Percentiles rank a stretch among this genome's conserved stretches.
phyloP scores from a whole-genome alignment of 106 monocot species.

The Platanthera zijinensis region DNA sequence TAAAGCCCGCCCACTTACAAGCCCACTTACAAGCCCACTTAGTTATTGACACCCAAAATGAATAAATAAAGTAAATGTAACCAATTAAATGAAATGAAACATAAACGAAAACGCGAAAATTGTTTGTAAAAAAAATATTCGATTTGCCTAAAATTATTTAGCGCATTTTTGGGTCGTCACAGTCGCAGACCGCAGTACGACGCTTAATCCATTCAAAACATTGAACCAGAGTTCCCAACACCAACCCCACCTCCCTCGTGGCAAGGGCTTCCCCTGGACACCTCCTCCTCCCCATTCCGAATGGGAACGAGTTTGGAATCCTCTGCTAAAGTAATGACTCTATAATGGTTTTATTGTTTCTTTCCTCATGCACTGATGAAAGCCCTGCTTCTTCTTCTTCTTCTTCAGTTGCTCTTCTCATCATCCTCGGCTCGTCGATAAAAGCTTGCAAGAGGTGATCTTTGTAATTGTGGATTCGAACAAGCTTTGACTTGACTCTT shows the following conservation, averaged over 20 bases:
- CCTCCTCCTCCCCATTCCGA: constrained; percentile 18
- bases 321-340: neutral
- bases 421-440: neutral
- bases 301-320: neutral
- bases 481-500: neutral
- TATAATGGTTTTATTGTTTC: neutral
- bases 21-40: too few relatives aligned
- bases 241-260: constrained; percentile 2
- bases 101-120: too few relatives aligned
- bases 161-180: too few relatives aligned
- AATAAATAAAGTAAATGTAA: too few relatives aligned
- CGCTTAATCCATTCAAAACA: constrained; percentile 15
- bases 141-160: too few relatives aligned
- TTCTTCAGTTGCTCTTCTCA: neutral
- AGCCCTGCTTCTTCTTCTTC: neutral
- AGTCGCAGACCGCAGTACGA: too few relatives aligned
- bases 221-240: constrained; percentile 15
- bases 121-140: too few relatives aligned
- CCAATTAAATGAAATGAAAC: too few relatives aligned
- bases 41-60: too few relatives aligned
- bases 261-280: constrained; percentile 12
- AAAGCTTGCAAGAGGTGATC: constrained; percentile 8
- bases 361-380: neutral
- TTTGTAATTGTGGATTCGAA: neutral
- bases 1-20: too few relatives aligned